These are phyloP conservation scores for Candida michaelii DNA, from an alignment of 805 yeast species.

Conservation along the genomic window DNA sequence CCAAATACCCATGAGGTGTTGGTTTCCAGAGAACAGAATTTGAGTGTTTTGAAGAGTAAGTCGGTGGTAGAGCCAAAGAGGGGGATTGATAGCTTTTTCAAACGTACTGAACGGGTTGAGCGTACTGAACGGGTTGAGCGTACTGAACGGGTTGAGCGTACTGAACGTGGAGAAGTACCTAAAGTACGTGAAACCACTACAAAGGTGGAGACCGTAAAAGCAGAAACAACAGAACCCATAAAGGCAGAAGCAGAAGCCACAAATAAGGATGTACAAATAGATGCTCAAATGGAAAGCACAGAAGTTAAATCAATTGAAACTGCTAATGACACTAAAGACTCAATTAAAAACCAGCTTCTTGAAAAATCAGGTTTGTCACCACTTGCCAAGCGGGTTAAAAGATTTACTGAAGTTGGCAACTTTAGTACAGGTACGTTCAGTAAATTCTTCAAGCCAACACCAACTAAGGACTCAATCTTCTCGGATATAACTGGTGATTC, in stretches of 20 bases:
- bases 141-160: too few species aligned
- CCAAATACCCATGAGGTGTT: constrained; percentile 58
- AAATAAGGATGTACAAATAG: neutral
- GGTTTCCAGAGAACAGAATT: constrained; percentile 46
- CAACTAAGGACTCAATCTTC: constrained; percentile 2
- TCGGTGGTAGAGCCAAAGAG: constrained; percentile 12
- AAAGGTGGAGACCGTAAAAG: too few species aligned
- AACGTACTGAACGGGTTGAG: too few species aligned
- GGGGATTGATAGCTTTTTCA: constrained; percentile 13
- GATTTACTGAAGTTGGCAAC: constrained; percentile 2
- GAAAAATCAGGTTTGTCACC: constrained; percentile 15
- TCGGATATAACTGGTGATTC: constrained; percentile 27
- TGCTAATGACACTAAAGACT: constrained; percentile 1
- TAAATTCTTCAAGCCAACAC: constrained; percentile 7
- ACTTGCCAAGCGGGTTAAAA: constrained; percentile 14
- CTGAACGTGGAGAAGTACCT: neutral
- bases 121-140: too few species aligned
- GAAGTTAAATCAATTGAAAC: too few species aligned
- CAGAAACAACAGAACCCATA: too few species aligned
- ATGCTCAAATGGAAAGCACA: too few species aligned
- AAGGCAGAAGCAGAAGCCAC: neutral
- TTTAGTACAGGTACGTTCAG: constrained; percentile 11
- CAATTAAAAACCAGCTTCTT: neutral
- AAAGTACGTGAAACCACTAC: too few species aligned
- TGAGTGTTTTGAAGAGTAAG: constrained; percentile 21